Evolutionary conservation across 306 rosid genomes (phyloP), one percentile per base, ranked within the genome.

Genomic region (Luffa aegyptiaca): DNA sequence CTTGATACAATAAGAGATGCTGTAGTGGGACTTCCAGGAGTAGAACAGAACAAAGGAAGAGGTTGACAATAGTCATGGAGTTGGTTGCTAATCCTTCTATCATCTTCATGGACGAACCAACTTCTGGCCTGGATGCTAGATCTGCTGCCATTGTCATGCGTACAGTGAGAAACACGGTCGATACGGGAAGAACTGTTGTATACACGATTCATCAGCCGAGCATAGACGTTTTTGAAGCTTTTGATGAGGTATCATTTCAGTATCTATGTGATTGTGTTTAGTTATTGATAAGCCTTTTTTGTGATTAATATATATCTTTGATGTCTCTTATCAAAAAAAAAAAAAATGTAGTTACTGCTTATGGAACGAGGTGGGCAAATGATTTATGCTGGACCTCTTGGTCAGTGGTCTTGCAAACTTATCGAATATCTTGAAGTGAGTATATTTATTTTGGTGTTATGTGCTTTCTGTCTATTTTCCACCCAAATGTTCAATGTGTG

Each of bases 91-190:
- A 86, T 58, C 89, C 89, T 26, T 86, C 89, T 1, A 81, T 86
- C 17, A 79, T 86, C 58, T 86, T 86, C 85, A 86, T 86, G 89
- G 89, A 83, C 21, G 89, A 86, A 76, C 89, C 89, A 12, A 83
- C 89, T n/a, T 81, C 89, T 11, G 85, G 89, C 35, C 86, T 86
- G 10, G 89, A 86, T 81, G 89, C 89, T 2, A 83, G 89, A 70
- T 82, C 89, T 9, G 89, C 89, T 46, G 86, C 89, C 35, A 86
- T 86, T 21, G 89, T 86, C 53, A 86, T 86, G 89, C 83, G 89
- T 26, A 86, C 89, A 1, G 86, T 86, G 57, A 81, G 89, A 75
- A 86, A 86, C 51, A 86, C 86, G 0, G 89, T 86, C 18, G 81
- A 86, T 39, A 86, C 89, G 0, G 86, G 89, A 14, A 78, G 89